Evolutionary conservation across 2,329 filamentous ascomycete species (phyloP).

Genomic region (Pseudocercospora musae): DNA sequence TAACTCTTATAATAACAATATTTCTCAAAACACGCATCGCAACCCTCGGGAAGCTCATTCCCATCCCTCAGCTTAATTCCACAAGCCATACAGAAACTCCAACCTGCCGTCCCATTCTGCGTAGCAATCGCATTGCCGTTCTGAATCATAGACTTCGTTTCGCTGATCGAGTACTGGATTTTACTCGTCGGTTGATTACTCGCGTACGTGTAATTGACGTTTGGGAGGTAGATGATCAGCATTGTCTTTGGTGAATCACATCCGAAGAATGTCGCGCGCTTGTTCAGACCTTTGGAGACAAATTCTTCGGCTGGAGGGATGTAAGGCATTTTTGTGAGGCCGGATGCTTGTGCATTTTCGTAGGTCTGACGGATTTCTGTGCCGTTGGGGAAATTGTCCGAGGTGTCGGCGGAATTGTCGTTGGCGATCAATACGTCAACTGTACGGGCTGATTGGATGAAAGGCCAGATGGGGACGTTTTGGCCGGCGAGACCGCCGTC

Average conservation of each 20-base stretch:
- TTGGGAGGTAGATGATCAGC: constrained; percentile 47
- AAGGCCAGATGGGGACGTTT: constrained; percentile 53
- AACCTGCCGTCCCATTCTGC: constrained; percentile 37
- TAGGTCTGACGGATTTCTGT: constrained; percentile 58
- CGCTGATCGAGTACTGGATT: constrained; percentile 36
- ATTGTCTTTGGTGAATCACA: constrained; percentile 45
- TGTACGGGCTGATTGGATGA: constrained; percentile 49
- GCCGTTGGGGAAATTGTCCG: constrained; percentile 59
- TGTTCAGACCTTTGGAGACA: constrained; percentile 57
- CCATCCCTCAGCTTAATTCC: constrained; percentile 40
- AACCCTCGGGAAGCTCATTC: constrained; percentile 33
- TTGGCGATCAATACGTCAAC: constrained; percentile 64
- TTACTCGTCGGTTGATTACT: constrained; percentile 35
- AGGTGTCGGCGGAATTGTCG: constrained; percentile 62
- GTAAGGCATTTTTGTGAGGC: constrained; percentile 57
- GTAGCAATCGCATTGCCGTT: constrained; percentile 42
- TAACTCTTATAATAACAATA: constrained; percentile 36
- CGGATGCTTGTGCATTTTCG: constrained; percentile 50
- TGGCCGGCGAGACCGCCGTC: constrained; percentile 52
- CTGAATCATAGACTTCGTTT: constrained; percentile 40
- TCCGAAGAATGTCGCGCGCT: constrained; percentile 61
- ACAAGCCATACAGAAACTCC: constrained; percentile 44
- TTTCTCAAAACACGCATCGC: constrained; percentile 40
- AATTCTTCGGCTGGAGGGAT: constrained; percentile 56
- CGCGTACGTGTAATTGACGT: constrained; percentile 38